Evolutionary conservation across 257 asterid species (phyloP).

Genomic region (Paulownia fortunei): DNA sequence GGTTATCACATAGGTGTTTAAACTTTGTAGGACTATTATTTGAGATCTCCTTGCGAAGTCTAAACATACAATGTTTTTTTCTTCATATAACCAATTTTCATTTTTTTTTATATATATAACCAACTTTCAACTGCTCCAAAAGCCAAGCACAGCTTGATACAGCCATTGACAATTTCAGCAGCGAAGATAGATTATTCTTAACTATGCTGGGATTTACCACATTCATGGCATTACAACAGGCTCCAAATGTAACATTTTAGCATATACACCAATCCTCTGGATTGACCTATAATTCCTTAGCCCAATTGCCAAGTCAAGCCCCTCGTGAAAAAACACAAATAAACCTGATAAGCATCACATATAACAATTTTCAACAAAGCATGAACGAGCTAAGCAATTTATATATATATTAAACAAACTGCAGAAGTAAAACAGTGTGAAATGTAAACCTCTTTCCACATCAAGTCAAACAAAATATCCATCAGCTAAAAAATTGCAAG

Average conservation of each 20-base stretch:
- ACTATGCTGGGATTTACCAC: too few species aligned
- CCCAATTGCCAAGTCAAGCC: background rate
- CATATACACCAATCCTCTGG: too few species aligned
- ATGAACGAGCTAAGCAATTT: background rate
- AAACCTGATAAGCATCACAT: too few species aligned
- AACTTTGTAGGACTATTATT: too few species aligned
- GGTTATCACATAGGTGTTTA: too few species aligned
- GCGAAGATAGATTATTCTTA: too few species aligned
- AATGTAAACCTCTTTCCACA: background rate
- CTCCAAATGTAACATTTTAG: too few species aligned
- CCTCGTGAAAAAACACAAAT: background rate
- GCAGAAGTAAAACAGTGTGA: background rate
- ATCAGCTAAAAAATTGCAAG: background rate
- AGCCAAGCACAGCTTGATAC: background rate
- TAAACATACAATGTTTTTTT: too few species aligned
- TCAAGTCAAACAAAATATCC: conserved; percentile 13
- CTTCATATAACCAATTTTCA: too few species aligned
- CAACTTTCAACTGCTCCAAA: background rate
- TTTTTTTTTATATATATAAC: too few species aligned
- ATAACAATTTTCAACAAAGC: background rate
- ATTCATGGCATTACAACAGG: too few species aligned
- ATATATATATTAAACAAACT: background rate
- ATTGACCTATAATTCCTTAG: background rate
- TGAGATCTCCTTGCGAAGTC: too few species aligned
- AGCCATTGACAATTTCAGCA: background rate